Evolutionary conservation across 108 stramenopile genomes (phyloP).

Genomic region (Conticribra guillardii): DNA sequence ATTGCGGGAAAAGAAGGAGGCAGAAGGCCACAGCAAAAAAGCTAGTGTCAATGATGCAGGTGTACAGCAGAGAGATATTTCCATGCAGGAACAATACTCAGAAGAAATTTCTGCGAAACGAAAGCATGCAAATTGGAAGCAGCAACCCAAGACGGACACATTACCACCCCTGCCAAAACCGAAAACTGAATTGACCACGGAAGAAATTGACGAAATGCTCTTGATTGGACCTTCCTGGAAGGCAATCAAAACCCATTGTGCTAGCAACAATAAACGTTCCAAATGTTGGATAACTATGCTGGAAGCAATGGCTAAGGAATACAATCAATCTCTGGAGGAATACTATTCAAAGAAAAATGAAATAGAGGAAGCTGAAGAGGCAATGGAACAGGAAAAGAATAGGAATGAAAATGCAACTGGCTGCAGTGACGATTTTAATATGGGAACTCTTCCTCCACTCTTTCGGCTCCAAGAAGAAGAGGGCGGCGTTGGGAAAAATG

Average conservation of each 20-base stretch:
- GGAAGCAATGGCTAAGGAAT: constrained; percentile 44
- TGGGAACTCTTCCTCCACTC: constrained; percentile 41
- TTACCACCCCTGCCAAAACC: constrained; percentile 26
- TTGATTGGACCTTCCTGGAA: constrained; percentile 45
- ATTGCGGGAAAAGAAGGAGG: constrained; percentile 20
- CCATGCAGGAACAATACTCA: background rate
- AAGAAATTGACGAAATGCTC: constrained; percentile 50
- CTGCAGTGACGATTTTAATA: constrained; percentile 30
- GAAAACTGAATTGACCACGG: constrained; percentile 19
- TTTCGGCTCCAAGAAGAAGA: constrained; percentile 28
- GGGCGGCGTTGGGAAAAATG: background rate
- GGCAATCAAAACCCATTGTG: too few species aligned
- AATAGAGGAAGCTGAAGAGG: constrained; percentile 10
- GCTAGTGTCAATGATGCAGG: background rate
- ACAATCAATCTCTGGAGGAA: constrained; percentile 31
- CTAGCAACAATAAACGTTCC: constrained; percentile 20
- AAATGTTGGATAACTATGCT: constrained; percentile 36
- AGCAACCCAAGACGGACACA: constrained; percentile 3
- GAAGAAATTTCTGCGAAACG: too few species aligned
- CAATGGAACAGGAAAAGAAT: too few species aligned
- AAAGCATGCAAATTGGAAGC: background rate
- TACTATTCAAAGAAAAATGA: constrained; percentile 13
- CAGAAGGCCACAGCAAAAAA: constrained; percentile 24
- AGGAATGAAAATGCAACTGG: background rate
- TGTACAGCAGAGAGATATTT: constrained; percentile 4